Percentiles rank a stretch among this genome's conserved stretches.
These are phyloP conservation scores for Eremomyces bilateralis DNA, from an alignment of 495 filamentous ascomycete species.

Conservation along the genomic window DNA sequence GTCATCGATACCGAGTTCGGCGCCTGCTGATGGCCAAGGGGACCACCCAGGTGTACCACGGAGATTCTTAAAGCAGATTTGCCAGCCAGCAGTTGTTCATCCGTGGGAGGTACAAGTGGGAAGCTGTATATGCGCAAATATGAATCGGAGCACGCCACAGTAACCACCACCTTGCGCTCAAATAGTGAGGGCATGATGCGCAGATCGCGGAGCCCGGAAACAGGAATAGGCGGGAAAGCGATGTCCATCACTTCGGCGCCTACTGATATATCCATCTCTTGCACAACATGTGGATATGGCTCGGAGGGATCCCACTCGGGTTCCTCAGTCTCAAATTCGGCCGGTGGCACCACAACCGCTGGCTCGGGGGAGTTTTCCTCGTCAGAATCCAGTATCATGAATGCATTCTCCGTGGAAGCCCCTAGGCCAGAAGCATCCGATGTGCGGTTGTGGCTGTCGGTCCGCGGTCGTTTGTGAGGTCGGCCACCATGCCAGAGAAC, in stretches of 20 bases:
- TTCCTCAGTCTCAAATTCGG: constrained; percentile 33
- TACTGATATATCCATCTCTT: constrained; percentile 17
- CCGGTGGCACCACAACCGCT: too few relatives aligned
- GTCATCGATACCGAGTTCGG: constrained; percentile 46
- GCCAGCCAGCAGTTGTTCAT: constrained; percentile 13
- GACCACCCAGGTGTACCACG: constrained; percentile 6
- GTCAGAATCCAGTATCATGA: constrained; percentile 67
- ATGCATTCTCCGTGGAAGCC: constrained; percentile 25
- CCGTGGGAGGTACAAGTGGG: constrained; percentile 52
- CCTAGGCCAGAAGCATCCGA: constrained; percentile 18
- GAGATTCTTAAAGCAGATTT: constrained; percentile 5
- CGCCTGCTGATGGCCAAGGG: constrained; percentile 11
- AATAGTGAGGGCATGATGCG: constrained; percentile 39
- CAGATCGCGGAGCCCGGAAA: constrained; percentile 1
- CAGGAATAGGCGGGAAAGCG: constrained; percentile 16
- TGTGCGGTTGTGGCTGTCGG: constrained; percentile 15
- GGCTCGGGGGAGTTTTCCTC: constrained; percentile 41
- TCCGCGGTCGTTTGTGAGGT: constrained; percentile 28
- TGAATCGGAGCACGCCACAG: constrained; percentile 46
- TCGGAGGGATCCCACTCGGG: constrained; percentile 34
- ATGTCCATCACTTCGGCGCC: constrained; percentile 18
- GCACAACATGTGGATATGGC: constrained; percentile 22
- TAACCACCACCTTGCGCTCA: constrained; percentile 42
- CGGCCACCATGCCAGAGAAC: constrained; percentile 65
- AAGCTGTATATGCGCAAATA: constrained; percentile 47